Evolutionary conservation across 805 yeast species (phyloP).

Genomic region (Wickerhamomyces chambardii): DNA sequence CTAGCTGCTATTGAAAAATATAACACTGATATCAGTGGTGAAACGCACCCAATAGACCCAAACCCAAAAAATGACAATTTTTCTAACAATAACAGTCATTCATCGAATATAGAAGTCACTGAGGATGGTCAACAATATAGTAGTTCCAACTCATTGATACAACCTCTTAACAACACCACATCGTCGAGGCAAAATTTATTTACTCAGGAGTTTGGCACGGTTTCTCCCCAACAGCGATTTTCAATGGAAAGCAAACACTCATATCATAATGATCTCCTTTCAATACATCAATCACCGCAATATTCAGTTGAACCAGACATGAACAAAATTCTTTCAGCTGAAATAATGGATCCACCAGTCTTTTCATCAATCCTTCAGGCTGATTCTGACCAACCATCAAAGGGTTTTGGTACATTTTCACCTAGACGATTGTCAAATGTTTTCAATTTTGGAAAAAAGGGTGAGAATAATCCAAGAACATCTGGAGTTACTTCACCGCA

Average conservation of each 20-base stretch:
- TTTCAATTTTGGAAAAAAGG: conserved; percentile 18
- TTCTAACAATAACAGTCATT: too few relatives aligned
- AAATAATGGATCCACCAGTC: conserved; percentile 1
- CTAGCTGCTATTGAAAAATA: conserved; percentile 1
- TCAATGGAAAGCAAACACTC: conserved; percentile 10
- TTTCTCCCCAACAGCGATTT: conserved; percentile 6
- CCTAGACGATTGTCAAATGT: conserved; percentile 22
- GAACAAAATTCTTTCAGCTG: conserved; percentile 14
- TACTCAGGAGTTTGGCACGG: conserved; percentile 7
- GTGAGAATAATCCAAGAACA: neutral
- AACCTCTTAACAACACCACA: conserved; percentile 1
- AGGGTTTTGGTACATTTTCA: conserved; percentile 15
- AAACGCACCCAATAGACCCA: too few relatives aligned
- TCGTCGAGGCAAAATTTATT: too few relatives aligned
- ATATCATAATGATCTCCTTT: conserved; percentile 11
- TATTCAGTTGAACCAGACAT: conserved; percentile 14
- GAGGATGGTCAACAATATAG: too few relatives aligned
- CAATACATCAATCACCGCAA: conserved; percentile 17
- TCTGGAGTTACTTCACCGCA: neutral
- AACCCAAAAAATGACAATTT: too few relatives aligned
- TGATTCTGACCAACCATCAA: conserved; percentile 8
- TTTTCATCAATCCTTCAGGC: conserved; percentile 1
- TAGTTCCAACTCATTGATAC: too few relatives aligned
- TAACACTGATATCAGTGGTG: neutral
- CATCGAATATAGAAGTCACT: too few relatives aligned